These are phyloP conservation scores for Rhodosorus marinus DNA, from an alignment of 23 red algal species.

Conservation along the genomic window DNA sequence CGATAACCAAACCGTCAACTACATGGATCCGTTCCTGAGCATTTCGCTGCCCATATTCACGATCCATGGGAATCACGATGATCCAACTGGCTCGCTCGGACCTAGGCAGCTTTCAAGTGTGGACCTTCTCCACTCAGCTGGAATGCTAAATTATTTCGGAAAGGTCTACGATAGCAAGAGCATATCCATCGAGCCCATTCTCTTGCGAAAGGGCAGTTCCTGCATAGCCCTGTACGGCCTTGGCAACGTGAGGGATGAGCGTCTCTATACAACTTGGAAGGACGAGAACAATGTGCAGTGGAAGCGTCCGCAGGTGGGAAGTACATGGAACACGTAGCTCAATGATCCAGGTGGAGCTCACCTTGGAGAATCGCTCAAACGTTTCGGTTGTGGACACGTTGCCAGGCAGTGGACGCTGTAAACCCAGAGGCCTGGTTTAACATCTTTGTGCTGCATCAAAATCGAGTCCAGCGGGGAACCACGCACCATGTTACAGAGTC, in stretches of 20 bases:
- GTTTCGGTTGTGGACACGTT: no score
- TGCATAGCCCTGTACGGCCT: constrained; percentile 73
- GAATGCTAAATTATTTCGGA: constrained; percentile 83
- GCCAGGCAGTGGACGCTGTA: background rate
- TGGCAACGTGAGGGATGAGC: constrained; percentile 81
- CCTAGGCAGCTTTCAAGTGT: constrained; percentile 34
- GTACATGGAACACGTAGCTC: no score
- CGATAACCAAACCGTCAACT: constrained; percentile 36
- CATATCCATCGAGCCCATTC: constrained; percentile 39
- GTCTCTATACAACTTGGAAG: constrained; percentile 66
- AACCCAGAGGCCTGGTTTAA: constrained; percentile 25
- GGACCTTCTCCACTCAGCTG: constrained; percentile 37
- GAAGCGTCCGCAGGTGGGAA: constrained; percentile 24
- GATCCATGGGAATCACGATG: constrained; percentile 98
- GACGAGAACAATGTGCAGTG: constrained; percentile 45
- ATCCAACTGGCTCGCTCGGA: constrained; percentile 46
- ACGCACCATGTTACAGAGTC: constrained; percentile 29
- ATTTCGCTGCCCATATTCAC: constrained; percentile 73
- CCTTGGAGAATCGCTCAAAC: no score
- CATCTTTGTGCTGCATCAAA: constrained; percentile 86
- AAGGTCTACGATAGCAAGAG: constrained; percentile 18
- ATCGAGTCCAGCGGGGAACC: constrained; percentile 46
- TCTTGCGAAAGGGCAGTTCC: constrained; percentile 63
- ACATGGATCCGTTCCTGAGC: constrained; percentile 33
- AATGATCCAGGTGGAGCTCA: no score